A percentile compares a stretch with the other conserved stretches of the same genome.
Conservation (phyloP, 441 rosid species). For the Geranium incanum region DNA sequence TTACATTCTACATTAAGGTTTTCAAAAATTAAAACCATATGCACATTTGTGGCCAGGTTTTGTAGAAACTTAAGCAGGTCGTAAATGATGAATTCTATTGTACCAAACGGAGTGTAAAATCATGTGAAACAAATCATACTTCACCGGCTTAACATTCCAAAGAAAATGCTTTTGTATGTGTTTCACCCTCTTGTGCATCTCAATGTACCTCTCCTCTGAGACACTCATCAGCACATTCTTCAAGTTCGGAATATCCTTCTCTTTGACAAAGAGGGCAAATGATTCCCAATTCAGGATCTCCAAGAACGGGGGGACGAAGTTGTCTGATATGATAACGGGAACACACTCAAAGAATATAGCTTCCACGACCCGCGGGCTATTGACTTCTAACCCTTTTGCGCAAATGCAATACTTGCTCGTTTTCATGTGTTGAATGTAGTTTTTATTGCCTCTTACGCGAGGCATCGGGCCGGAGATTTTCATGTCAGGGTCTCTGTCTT, state of each 20-base stretch:
- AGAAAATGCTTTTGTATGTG: constrained; percentile 82
- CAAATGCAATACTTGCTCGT: constrained; percentile 90
- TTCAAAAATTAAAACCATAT: too few relatives aligned
- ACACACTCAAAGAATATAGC: constrained; percentile 76
- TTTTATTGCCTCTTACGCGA: constrained; percentile 45
- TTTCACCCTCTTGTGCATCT: constrained; percentile 70
- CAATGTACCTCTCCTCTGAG: constrained; percentile 38
- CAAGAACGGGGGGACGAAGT: constrained; percentile 76
- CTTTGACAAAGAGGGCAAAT: constrained; percentile 65
- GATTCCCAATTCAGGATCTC: constrained; percentile 83
- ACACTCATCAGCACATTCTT: constrained; percentile 60
- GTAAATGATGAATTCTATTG: constrained; percentile 54
- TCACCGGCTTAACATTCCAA: constrained; percentile 70
- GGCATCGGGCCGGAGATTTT: constrained; percentile 57
- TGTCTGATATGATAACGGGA: constrained; percentile 85
- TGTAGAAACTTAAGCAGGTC: too few relatives aligned
- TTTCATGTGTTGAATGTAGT: constrained; percentile 65
- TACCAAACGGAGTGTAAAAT: constrained; percentile 82
- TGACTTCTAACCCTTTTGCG: constrained; percentile 81
- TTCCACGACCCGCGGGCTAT: constrained; percentile 87
- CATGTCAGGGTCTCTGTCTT: constrained; percentile 74
- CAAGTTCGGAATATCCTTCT: constrained; percentile 73
- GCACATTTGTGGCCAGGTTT: too few relatives aligned
- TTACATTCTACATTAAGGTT: too few relatives aligned
- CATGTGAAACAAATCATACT: constrained; percentile 80